Base-by-base conservation (phyloP, 331 rosid genomes). In the Quercus lobata region DNA sequence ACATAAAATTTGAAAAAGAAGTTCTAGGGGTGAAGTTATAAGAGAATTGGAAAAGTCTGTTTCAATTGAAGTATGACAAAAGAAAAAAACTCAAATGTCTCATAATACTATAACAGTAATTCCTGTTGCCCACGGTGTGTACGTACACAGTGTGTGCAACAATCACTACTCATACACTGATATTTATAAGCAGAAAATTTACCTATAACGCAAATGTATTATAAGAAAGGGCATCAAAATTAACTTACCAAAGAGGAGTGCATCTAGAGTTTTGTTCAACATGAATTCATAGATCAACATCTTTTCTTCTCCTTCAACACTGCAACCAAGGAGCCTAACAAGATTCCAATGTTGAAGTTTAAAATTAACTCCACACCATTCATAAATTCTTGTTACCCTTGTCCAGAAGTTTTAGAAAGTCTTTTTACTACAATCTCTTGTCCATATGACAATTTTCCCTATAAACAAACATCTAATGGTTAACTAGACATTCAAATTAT, bases 291-390 rank as follows among this genome's bases (percentile, higher is more conserved):
- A 84, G 12, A 27, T 27, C 29, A 27, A 27, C 29, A 27, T 27
- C 29, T 27, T 27, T 27, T 27, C 29, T 27, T 79, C 84, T 8
- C 82, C 56, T 29, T 87, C 72, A 5, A 79, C 49, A 37, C 85
- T 84, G 1, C 83, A 80, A 0, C 85, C 88, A 11, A 82, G 69
- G 16, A 84, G 85, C 22, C 73, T 82, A 0, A 87, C 86, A 27
- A 87, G 88, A 79, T 87, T 87, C 0, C 83, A 76, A 35, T 83
- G 90, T 30, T 83, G 90, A 24, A 86, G 90, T 32, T 84, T 87
- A 7, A 87, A 63, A 87, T 84, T 60, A 87, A 87, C 0, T 56
- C 29, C 35, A 87, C 87, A 11, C 82, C 88, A 32, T 79, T 87
- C 76, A 71, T 84, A 57, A 83, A 85, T 68, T 82, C 88, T 72